Evolutionary conservation across 2,329 filamentous ascomycete species (phyloP), one percentile per base, ranked within the genome.

Genomic region (Magnaporthiopsis incrustans): DNA sequence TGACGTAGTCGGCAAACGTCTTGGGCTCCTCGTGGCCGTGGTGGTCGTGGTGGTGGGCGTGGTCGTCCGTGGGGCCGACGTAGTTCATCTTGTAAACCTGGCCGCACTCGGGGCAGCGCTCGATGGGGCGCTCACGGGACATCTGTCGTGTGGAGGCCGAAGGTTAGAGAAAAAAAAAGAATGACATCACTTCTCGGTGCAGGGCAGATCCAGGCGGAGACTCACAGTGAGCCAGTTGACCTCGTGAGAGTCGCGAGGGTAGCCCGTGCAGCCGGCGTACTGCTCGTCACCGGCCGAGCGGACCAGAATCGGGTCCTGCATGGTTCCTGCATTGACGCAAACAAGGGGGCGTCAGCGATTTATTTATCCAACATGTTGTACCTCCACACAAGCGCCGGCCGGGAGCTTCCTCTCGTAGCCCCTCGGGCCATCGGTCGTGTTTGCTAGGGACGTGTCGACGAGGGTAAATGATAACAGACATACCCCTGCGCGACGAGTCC

Each of bases 51-150:
- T 71, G 70, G 71, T 81, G 75, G 65, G 71, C 79, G 76, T 91
- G 85, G 76, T 93, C 88, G 69, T 95, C 90, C 75, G 88, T 77
- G 62, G 92, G 88, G 67, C 95, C 95, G 70, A 97, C 81, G 79
- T 97, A 99, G 77, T 97, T 89, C 91, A 98, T 95, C 89, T 97
- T 96, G 84, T 96, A 93, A 71, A 95, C 91, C 77, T 88, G 91
- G 71, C 95, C 95, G 81, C 95, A 99, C 84, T 99, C 95, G 74
- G 88, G 88, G 88, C 95, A 99, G 78, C 95, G 92, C 83, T 96
- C 91, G 71, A 97, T 79, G 65, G 95, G 95, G 76, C 95, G 92
- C 66, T 95, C 88, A 75, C 91, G 91, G 76, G 90, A 89, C 74
- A 96, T 85, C 91, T 95, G 65, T 44, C 65, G 1, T 53, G 25